Evolutionary conservation across 768 basidiomycete species (phyloP).

Genomic region (Tephrocybe sp.): DNA sequence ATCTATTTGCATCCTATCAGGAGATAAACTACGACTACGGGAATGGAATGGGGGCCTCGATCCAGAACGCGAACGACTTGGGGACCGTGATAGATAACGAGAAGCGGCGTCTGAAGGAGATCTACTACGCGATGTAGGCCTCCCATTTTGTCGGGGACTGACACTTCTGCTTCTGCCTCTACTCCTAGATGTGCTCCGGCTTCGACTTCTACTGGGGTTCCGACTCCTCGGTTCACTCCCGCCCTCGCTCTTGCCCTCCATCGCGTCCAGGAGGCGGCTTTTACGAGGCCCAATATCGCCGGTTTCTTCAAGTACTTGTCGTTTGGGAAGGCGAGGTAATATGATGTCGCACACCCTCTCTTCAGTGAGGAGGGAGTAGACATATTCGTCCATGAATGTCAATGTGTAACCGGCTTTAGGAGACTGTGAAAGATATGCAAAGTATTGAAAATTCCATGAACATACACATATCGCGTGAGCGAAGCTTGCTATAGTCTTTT

Average conservation of each 20-base stretch:
- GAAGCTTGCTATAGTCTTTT: conserved; percentile 90
- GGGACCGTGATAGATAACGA: conserved; percentile 56
- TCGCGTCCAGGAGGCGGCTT: conserved; percentile 83
- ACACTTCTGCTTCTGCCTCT: conserved; percentile 28
- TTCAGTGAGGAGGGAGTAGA: conserved; percentile 77
- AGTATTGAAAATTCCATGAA: conserved; percentile 1
- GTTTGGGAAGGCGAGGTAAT: conserved; percentile 83
- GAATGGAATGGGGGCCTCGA: conserved; percentile 48
- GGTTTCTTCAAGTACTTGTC: conserved; percentile 87
- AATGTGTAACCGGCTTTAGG: conserved; percentile 76
- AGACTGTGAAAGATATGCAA: conserved; percentile 4
- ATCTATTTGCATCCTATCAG: conserved; percentile 49
- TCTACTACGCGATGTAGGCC: conserved; percentile 20
- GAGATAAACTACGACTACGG: conserved; percentile 58
- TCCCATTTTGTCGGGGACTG: conserved; percentile 18
- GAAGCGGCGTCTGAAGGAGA: conserved; percentile 46
- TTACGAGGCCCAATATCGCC: conserved; percentile 84
- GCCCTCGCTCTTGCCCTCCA: conserved; percentile 70
- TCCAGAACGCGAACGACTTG: conserved; percentile 50
- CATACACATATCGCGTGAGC: conserved; percentile 77
- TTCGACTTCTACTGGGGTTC: conserved; percentile 35
- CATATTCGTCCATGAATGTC: conserved; percentile 90
- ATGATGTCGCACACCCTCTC: conserved; percentile 97
- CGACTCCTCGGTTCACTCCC: conserved; percentile 38
- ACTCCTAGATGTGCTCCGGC: conserved; percentile 32